Base-by-base conservation (phyloP, 257 asterid species). In the Solanum chilense region DNA sequence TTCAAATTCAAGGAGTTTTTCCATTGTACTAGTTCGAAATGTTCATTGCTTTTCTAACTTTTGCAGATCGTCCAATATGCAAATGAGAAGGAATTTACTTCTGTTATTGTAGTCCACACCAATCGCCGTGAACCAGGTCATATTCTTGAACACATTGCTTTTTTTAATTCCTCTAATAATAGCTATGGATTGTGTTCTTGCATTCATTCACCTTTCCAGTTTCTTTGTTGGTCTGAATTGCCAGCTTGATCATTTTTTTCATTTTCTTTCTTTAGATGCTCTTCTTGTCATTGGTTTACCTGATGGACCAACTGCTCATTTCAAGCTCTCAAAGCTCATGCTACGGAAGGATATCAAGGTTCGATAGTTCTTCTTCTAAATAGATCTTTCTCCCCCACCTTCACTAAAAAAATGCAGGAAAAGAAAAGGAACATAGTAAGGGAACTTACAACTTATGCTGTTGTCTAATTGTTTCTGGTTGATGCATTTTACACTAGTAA, bases 231-330 rank as follows among this genome's bases (percentile, higher is more conserved):
- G 44, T 81, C 31, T 81, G 45, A 31, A 29, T 11, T 81, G 69
- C 44, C 44, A 31, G 44, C 69, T 49, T 81, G 45, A 84, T 84
- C 62, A 25, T 84, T 25, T 68, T 66, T 62, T 6, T 9, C 31
- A 37, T 62, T 11, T 64, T 87, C 84, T 68, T 84, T 73, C 86
- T 89, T 92, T 94, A 96, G 99, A 97, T 92, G 99, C 95, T 88
- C 93, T 97, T 70, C 88, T 95, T 12, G 25, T 97, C 82, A 93
- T 97, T 77, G 97, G 93, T 78, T 88, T 97, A 81, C 99, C 99
- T 45, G 93, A 91, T 87, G 99, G 99, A 88, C 99, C 99, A 39
- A 97, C 98, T 86, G 99, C 98, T 37, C 98, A 97, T 92, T 95
- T 97, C 92, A 97, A 94, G 93, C 96, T 97, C 44, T 94, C 98